Percentiles rank a stretch among this genome's conserved stretches.
These are phyloP conservation scores for Paxillus rubicundulus DNA, from an alignment of 768 basidiomycete genomes.

Conservation along the genomic window DNA sequence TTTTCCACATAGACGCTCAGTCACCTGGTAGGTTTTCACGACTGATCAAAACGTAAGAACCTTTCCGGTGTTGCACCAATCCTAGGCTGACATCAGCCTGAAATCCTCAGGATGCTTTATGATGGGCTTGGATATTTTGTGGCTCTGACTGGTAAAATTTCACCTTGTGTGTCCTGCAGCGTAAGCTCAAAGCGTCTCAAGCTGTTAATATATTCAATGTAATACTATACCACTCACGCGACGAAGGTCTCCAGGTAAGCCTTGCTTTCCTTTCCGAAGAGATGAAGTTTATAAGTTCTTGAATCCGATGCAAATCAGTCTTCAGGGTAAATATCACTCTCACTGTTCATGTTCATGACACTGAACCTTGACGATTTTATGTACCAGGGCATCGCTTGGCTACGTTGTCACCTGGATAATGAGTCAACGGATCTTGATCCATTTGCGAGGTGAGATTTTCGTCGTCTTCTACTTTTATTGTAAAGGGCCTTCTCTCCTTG, in stretches of 20 bases:
- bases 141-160: slow-evolving; percentile 46
- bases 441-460: slow-evolving; percentile 45
- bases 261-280: slow-evolving; percentile 8
- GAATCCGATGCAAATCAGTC: slow-evolving; percentile 33
- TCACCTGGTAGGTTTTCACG: slow-evolving; percentile 19
- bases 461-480: background rate
- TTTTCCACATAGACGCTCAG: slow-evolving; percentile 33
- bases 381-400: slow-evolving; percentile 48
- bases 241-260: slow-evolving; percentile 44
- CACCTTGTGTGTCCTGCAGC: background rate
- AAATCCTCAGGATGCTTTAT: slow-evolving; percentile 55
- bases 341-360: background rate
- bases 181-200: slow-evolving; percentile 16
- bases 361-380: background rate
- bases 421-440: slow-evolving; percentile 57
- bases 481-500: no score
- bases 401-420: slow-evolving; percentile 61
- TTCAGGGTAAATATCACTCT: slow-evolving; percentile 42
- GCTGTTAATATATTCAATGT: slow-evolving; percentile 53
- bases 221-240: slow-evolving; percentile 42
- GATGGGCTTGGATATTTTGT: slow-evolving; percentile 67
- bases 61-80: background rate
- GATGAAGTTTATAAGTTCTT: background rate
- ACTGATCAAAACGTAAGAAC: slow-evolving; percentile 28
- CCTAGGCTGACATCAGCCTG: slow-evolving; percentile 24